Conservation (phyloP, 305 asterid species). For the Fraxinus velutina region DNA sequence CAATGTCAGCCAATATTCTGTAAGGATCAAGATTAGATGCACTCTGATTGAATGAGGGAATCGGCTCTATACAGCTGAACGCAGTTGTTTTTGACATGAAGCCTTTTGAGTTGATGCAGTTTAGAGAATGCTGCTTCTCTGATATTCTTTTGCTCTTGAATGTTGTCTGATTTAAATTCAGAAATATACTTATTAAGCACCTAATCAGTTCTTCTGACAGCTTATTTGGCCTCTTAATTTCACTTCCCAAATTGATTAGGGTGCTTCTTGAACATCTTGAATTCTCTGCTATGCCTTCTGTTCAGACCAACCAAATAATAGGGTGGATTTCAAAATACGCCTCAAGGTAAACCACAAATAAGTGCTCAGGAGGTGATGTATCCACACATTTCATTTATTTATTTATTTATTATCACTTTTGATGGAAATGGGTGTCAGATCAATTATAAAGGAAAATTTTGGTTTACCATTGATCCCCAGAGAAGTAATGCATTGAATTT, state of each 20-base stretch:
- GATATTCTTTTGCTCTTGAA: slow-evolving; percentile 43
- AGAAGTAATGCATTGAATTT: slow-evolving; percentile 37
- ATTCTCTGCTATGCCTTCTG: slow-evolving; percentile 39
- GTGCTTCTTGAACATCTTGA: slow-evolving; percentile 39
- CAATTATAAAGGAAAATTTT: neutral
- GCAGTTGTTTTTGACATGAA: slow-evolving; percentile 69
- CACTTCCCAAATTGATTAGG: slow-evolving; percentile 33
- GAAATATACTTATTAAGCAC: slow-evolving; percentile 63
- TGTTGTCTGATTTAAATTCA: slow-evolving; percentile 50
- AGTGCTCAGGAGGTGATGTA: neutral
- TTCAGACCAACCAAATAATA: slow-evolving; percentile 24
- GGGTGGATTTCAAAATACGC: slow-evolving; percentile 1
- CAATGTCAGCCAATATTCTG: slow-evolving; percentile 55
- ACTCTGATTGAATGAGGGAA: slow-evolving; percentile 35
- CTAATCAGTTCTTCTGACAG: slow-evolving; percentile 68
- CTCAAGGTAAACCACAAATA: neutral
- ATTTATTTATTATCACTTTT: neutral
- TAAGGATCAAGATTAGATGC: slow-evolving; percentile 65
- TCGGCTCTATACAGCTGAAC: slow-evolving; percentile 46
- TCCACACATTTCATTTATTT: neutral
- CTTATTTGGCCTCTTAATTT: slow-evolving; percentile 51
- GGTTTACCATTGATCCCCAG: slow-evolving; percentile 33
- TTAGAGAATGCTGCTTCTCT: slow-evolving; percentile 40
- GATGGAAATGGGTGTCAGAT: neutral
- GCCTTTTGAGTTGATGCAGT: slow-evolving; percentile 61